phyloP scores from a whole-genome alignment of 805 yeast species.

The Zygosaccharomyces rouxii region DNA sequence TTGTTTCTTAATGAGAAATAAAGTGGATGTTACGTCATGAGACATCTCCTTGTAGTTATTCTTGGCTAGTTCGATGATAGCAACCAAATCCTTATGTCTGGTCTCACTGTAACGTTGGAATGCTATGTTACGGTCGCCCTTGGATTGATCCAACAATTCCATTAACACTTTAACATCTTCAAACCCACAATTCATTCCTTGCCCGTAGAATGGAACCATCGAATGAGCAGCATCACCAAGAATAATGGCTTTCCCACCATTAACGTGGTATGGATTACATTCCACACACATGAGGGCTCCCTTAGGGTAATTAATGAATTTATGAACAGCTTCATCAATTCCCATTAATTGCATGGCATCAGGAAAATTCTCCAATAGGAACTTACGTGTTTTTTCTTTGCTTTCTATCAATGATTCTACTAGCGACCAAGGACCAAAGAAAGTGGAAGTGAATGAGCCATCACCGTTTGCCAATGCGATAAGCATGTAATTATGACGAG shows the following conservation, averaged over 20 bases:
- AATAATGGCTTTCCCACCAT: conserved; percentile 54
- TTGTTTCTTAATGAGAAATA: conserved; percentile 60
- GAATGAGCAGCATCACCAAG: conserved; percentile 95
- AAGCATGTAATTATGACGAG: conserved; percentile 78
- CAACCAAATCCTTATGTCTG: conserved; percentile 63
- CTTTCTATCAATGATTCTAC: conserved; percentile 47
- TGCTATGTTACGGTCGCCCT: conserved; percentile 43
- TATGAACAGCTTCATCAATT: conserved; percentile 44
- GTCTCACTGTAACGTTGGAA: conserved; percentile 50
- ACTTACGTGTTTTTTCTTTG: conserved; percentile 43
- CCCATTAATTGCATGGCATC: conserved; percentile 75
- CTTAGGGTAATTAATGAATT: conserved; percentile 58
- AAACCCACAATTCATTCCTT: conserved; percentile 94
- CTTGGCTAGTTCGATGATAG: conserved; percentile 75
- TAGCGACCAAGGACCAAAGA: conserved; percentile 74
- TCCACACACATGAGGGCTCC: conserved; percentile 74
- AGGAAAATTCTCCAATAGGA: conserved; percentile 60
- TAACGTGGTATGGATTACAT: conserved; percentile 63
- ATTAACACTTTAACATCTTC: conserved; percentile 77
- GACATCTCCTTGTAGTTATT: conserved; percentile 86
- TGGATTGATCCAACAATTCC: conserved; percentile 40
- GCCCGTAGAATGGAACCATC: conserved; percentile 98
- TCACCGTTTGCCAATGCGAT: conserved; percentile 83
- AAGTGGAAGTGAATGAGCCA: conserved; percentile 84
- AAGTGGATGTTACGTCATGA: conserved; percentile 59